Evolutionary conservation across 2,329 filamentous ascomycete species (phyloP), one percentile per base, ranked within the genome.

Genomic region (Paecilomyces variotii): DNA sequence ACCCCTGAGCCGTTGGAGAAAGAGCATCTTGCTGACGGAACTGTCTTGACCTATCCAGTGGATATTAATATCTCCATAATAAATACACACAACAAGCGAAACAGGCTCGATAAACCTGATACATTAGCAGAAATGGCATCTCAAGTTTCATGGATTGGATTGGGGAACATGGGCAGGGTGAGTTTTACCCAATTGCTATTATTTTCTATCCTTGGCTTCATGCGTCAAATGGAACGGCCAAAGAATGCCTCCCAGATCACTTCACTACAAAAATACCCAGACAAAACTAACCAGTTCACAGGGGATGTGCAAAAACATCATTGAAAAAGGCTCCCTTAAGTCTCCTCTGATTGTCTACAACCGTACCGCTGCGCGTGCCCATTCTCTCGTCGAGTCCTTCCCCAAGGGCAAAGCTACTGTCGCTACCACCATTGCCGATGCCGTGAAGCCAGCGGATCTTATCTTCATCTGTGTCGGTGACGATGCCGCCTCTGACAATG

Each of bases 291-390:
- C 19, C 19, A 5, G 4, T 28, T 10, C 19, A 49, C 60, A 91
- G 88, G 90, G 87, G 62, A 95, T 96, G 89, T 84, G 81, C 75
- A 88, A 87, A 74, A 96, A 96, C 71, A 79, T 97, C 39, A 86
- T 88, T 9, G 82, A 87, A 68, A 96, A 96, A 71, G 90, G 85
- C 30, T 78, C 83, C 32, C 83, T 92, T 28, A 80, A 85, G 27
- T 81, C 84, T 28, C 89, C 91, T 0, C 77, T 96, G 12, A 81
- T 92, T 58, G 74, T 96, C 61, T 92, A 86, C 79, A 96, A 96
- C 77, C 88, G 91, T 59, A 92, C 89, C 10, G 77, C 76, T 57
- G 78, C 86, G 65, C 84, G 87, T 56, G 80, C 89, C 28, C 76
- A 81, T 35, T 84, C 88, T 26, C 80, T 93, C 54, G 82, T 83